These are phyloP conservation scores for Aureobasidium sp. DNA, from an alignment of 2,329 filamentous ascomycete genomes.

Conservation along the genomic window DNA sequence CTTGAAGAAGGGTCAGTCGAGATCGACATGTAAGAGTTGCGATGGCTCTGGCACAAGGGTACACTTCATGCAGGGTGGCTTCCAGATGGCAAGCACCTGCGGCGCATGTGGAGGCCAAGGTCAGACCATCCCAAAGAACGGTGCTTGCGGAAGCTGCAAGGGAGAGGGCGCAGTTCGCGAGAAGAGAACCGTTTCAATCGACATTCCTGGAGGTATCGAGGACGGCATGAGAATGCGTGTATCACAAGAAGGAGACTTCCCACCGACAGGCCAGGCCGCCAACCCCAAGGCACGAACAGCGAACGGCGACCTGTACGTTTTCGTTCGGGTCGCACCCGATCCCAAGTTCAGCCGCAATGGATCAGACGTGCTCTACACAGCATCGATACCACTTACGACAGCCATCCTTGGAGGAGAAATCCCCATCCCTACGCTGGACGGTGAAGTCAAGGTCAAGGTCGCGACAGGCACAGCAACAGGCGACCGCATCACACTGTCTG, in stretches of 20 bases:
- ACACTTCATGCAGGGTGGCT: conserved; percentile 83
- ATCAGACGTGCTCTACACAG: conserved; percentile 87
- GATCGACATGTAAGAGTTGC: conserved; percentile 67
- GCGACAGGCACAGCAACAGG: conserved; percentile 86
- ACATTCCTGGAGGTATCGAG: conserved; percentile 92
- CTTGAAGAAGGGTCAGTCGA: conserved; percentile 69
- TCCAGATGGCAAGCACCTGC: conserved; percentile 93
- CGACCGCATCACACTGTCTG: conserved; percentile 78
- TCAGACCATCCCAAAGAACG: conserved; percentile 64
- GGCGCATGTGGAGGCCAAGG: conserved; percentile 72
- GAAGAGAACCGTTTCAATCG: conserved; percentile 72
- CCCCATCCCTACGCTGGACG: conserved; percentile 80
- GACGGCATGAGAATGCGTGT: conserved; percentile 90
- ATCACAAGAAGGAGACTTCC: conserved; percentile 77
- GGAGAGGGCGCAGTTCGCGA: conserved; percentile 81
- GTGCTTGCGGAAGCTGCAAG: conserved; percentile 69
- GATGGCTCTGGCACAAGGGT: conserved; percentile 80
- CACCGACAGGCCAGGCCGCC: conserved; percentile 61
- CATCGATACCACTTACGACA: conserved; percentile 83
- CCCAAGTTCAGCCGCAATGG: conserved; percentile 81
- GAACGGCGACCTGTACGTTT: conserved; percentile 83
- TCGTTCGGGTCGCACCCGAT: conserved; percentile 82
- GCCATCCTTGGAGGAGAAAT: conserved; percentile 88
- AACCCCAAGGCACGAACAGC: conserved; percentile 56
- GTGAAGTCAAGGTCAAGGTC: conserved; percentile 82